Evolutionary conservation across 805 yeast genomes (phyloP), one percentile per base, ranked within the genome.

Genomic region (Lipomyces starkeyi): DNA sequence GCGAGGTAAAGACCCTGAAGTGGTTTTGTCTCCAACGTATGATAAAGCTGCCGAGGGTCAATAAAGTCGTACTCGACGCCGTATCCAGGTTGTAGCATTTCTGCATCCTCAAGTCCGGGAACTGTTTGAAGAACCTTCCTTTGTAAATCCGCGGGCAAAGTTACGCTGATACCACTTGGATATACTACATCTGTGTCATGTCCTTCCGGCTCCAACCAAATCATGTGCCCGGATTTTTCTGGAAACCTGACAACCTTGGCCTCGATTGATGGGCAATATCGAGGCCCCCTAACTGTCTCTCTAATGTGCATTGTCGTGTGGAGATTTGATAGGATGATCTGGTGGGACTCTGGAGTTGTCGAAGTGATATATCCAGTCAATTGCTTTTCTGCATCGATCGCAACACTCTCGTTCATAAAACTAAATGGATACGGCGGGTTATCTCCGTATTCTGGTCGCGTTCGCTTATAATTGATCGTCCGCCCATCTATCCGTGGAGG

Each of bases 61-160:
- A 95, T 89, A 77, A 91, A 95, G 76, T 95, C 99, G 76, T 95
- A 95, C 78, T 95, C 99, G 1, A 95, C 99, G n/a, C 99, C 99
- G 76, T 95, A 95, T 0, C 98, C 99, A 0, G 98, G 97, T 76
- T 93, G 97, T 13, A 89, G 76, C 91, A 95, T 91, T n/a, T 80
- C 82, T 0, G 90, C 97, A 71, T 91, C 87, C 74, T 91, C 97
- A 61, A 97, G 84, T 0, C 99, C 99, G 3, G 92, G 90, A 69
- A 95, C 91, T 81, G 91, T 80, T 67, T 83, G 82, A 64, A 95
- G 84, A 83, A 93, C 84, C 71, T 85, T 82, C 27, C 83, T 84
- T 78, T 95, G 99, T 37, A 93, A 88, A 29, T 94, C 98, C 49
- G 87, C 95, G 0, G 99, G 99, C 97, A 95, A 90, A 0, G 99